These are phyloP conservation scores for Paramecium sonneborni DNA, from an alignment of 73 alveolate species.

Conservation along the genomic window DNA sequence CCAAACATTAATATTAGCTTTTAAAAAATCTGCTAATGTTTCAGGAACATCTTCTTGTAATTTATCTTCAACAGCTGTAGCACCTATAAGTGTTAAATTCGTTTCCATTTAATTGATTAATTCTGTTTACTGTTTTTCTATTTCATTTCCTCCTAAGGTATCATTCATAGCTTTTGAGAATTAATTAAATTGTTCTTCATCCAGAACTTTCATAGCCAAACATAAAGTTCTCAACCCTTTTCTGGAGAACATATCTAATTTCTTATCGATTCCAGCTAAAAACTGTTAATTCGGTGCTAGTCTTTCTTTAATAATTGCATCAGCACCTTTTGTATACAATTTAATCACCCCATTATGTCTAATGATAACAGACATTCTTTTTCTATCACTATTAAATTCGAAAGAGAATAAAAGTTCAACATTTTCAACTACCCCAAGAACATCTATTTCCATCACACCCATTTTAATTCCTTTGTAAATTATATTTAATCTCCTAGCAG, in stretches of 20 bases:
- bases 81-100: slow-evolving; percentile 84
- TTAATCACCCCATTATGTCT: slow-evolving; percentile 53
- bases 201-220: slow-evolving; percentile 83
- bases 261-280: slow-evolving; percentile 81
- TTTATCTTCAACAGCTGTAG: slow-evolving; percentile 96
- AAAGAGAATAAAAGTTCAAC: slow-evolving; percentile 75
- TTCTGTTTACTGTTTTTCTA: slow-evolving; percentile 39
- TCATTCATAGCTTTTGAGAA: slow-evolving; percentile 47
- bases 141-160: slow-evolving; percentile 50
- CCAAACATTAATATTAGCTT: slow-evolving; percentile 98
- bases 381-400: slow-evolving; percentile 93
- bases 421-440: slow-evolving; percentile 19
- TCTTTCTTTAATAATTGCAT: slow-evolving; percentile 71
- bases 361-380: slow-evolving; percentile 94
- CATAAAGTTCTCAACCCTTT: slow-evolving; percentile 89
- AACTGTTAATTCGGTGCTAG: slow-evolving; percentile 48
- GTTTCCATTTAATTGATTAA: slow-evolving; percentile 79
- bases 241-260: slow-evolving; percentile 81
- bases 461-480: neutral
- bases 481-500: slow-evolving; percentile 66
- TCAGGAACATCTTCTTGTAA: slow-evolving; percentile 93
- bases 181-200: slow-evolving; percentile 74
- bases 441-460: slow-evolving; percentile 53
- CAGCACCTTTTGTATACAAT: slow-evolving; percentile 81
- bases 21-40: slow-evolving; percentile 87